Evolutionary conservation across 2,329 filamentous ascomycete genomes (phyloP).

Genomic region (Colletotrichum magnum): DNA sequence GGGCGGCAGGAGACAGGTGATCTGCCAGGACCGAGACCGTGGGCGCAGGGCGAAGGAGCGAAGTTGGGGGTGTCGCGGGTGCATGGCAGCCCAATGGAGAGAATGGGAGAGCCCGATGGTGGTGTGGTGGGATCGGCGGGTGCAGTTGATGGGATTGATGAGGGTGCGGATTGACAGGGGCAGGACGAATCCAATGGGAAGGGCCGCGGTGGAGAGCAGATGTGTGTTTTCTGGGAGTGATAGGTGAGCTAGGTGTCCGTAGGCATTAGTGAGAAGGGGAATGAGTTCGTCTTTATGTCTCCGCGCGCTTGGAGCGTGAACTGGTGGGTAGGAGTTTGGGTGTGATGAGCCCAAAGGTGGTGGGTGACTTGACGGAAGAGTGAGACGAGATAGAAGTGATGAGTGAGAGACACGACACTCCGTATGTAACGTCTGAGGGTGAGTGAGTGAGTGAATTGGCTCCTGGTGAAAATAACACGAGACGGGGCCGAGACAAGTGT

Average conservation of each 20-base stretch:
- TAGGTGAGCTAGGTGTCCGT: not conserved
- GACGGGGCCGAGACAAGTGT: constrained; percentile 6
- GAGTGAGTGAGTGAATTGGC: not conserved
- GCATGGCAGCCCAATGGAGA: constrained; percentile 37
- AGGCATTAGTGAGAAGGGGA: not conserved
- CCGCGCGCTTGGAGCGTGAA: not conserved
- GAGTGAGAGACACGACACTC: no score
- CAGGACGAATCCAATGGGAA: constrained; percentile 26
- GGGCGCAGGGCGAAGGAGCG: constrained; percentile 6
- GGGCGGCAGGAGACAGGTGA: constrained; percentile 7
- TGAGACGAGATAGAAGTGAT: no score
- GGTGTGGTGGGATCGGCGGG: constrained; percentile 39
- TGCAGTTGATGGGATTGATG: constrained; percentile 32
- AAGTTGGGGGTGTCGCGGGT: constrained; percentile 23
- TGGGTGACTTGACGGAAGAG: no score
- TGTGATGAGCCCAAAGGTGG: no score
- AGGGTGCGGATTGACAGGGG: constrained; percentile 29
- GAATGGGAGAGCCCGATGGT: constrained; percentile 25
- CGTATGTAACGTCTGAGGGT: no score
- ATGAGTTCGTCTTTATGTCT: not conserved
- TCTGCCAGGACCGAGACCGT: constrained; percentile 25
- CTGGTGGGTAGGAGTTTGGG: not conserved
- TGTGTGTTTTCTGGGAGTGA: constrained; percentile 14
- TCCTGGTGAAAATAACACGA: not conserved
- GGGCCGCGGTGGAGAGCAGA: constrained; percentile 19